Evolutionary conservation across 257 asterid genomes (phyloP).

Genomic region (Leptodermis oblonga): DNA sequence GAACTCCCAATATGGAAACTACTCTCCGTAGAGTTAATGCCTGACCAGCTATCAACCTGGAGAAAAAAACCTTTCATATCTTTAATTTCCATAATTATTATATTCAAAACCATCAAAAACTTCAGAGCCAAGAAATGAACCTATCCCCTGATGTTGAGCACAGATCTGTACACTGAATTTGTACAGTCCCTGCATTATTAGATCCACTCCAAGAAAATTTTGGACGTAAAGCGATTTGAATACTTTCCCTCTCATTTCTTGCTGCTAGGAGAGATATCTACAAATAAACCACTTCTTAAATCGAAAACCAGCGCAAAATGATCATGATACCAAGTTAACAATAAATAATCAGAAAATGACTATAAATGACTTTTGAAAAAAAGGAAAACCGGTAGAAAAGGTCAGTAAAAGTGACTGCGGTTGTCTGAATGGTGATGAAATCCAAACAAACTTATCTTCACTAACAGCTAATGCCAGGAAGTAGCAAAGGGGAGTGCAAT

Average conservation of each 20-base stretch:
- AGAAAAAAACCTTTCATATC: conserved; percentile 12
- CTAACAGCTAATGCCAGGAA: background rate
- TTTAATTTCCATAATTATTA: conserved; percentile 13
- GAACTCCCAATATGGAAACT: conserved; percentile 85
- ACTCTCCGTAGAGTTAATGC: conserved; percentile 78
- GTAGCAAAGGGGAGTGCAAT: background rate
- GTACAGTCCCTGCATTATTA: conserved; percentile 70
- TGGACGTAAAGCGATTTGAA: conserved; percentile 89
- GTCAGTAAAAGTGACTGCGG: background rate
- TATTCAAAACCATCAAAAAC: conserved; percentile 11
- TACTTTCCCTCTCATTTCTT: conserved; percentile 95
- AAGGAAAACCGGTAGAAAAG: background rate
- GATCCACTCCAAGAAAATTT: conserved; percentile 90
- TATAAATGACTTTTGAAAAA: background rate
- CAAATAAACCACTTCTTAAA: conserved; percentile 35
- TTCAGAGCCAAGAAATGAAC: conserved; percentile 36
- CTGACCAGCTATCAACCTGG: conserved; percentile 82
- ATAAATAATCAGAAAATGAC: background rate
- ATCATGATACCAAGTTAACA: background rate
- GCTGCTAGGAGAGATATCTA: conserved; percentile 96
- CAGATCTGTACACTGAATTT: conserved; percentile 72
- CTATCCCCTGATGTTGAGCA: conserved; percentile 85
- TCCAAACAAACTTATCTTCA: background rate
- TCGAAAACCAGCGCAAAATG: conserved; percentile 4
- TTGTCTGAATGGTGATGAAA: background rate